Base-by-base conservation (phyloP, 768 basidiomycete species). In the Kondoa malvinella region DNA sequence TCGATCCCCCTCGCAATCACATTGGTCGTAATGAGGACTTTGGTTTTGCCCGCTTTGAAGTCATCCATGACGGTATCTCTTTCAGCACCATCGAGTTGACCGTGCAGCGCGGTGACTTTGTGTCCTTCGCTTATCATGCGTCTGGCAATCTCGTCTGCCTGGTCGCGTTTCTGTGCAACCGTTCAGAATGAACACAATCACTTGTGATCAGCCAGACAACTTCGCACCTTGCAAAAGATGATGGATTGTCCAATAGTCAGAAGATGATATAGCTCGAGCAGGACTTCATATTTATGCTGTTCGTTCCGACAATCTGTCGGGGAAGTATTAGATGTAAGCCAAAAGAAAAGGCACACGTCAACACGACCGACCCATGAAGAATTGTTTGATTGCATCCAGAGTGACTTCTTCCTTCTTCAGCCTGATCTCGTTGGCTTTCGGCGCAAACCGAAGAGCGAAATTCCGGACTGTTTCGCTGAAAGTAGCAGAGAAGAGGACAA, bases 1-100 rank as follows among this genome's bases (percentile, higher is more conserved):
- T 99, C 95, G 79, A 99, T 97, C 57, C 95, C 95, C 21, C 95
- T 86, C 1, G 95, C 92, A 71, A 97, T 88, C 75, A 99, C 95
- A 78, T 99, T 99, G 50, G 95, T 99, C 65, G 95, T 97, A 76
- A 99, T 99, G 72, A 99, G 80, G 63, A 92, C 92, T 78, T 99
- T 99, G 76, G 91, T 91, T 72, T 86, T 87, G 66, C 95, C 95
- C 74, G 95, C 87, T 40, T 95, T 84, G 85, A 97, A 99, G 32
- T 84, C 85, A 76, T 97, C 92, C 73, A 99, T 92, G 69, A 92
- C 85, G 32, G 84, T 74, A 77, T 99, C 95, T 73, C 95, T 89
- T 76, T 95, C 90, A 0, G 81, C 70, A 17, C 88, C 86, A 73
- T 92, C 88, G 78, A 95, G 95, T 27, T 89, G 87, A 33, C 95